Percentiles rank a stretch among this genome's conserved stretches.
These are phyloP conservation scores for Sphagnum magellanicum DNA, from an alignment of 228 moss, liverwort and hornwort species.

Conservation along the genomic window DNA sequence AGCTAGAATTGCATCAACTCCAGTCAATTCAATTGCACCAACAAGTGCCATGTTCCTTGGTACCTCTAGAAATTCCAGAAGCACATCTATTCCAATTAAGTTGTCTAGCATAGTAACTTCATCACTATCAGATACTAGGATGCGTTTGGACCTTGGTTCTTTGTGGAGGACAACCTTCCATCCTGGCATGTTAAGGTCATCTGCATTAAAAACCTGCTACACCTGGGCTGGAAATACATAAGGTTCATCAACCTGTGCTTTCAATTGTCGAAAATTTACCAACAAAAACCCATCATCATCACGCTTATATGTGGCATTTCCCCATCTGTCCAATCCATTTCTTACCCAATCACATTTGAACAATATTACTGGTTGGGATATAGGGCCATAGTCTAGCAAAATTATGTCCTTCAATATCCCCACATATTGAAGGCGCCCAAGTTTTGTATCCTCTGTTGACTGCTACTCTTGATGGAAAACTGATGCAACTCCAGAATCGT, in stretches of 20 bases:
- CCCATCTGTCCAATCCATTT: background rate
- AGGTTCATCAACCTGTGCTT: background rate
- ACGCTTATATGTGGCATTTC: background rate
- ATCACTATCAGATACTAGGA: background rate
- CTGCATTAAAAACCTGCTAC: constrained; percentile 1
- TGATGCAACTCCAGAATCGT: background rate
- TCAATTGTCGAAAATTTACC: background rate
- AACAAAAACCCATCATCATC: background rate
- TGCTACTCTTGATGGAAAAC: background rate
- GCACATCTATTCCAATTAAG: too few relatives aligned
- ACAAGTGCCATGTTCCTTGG: too few relatives aligned
- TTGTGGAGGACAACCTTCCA: constrained; percentile 12
- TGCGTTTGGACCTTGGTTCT: constrained; percentile 1
- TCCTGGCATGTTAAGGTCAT: background rate
- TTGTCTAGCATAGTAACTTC: background rate
- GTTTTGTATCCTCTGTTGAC: background rate
- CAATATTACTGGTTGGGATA: background rate
- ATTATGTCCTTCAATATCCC: background rate
- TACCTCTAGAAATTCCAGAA: too few relatives aligned
- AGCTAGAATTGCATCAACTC: too few relatives aligned
- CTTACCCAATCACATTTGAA: background rate
- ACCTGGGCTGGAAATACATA: constrained; percentile 6
- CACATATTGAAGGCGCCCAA: background rate
- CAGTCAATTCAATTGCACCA: too few relatives aligned
- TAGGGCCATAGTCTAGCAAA: background rate